Base-by-base conservation (phyloP, 768 basidiomycete genomes). In the Tulasnella sp. region DNA sequence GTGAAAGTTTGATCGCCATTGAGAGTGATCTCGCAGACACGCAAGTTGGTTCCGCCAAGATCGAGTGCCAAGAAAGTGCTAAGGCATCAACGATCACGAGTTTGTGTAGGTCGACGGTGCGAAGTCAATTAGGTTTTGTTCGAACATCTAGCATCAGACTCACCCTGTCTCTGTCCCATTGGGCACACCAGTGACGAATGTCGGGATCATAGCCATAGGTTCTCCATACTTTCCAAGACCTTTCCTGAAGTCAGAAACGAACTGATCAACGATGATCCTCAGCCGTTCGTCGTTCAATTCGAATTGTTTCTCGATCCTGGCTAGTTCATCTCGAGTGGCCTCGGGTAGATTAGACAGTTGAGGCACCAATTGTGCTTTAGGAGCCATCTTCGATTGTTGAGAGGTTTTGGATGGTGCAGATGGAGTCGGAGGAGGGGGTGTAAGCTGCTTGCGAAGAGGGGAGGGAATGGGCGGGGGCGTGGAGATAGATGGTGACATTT, bases 41-140 rank as follows among this genome's bases (percentile, higher is more conserved):
- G 92, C 85, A 99, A 74, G 64, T 99, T 99, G 20, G 95, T 99
- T 50, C 95, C 95, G 34, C 95, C 95, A 16, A 99, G 76, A 70
- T 99, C 93, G 16, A 98, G 74, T 3, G 95, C 92, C 47, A 98
- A 77, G 67, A 95, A 99, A 5, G 90, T 93, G 39, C 91, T 95
- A 59, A 43, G 45, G 39, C 27, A 24, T 10, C 48, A 29, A 52
- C 28, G 37, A 45, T 43, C 29, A 20, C 24, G n/a, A n/a, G n/a
- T n/a, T n/a, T n/a, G n/a, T n/a, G n/a, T n/a, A n/a, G n/a, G n/a
- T n/a, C 12, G 28, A 15, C 15, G 12, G n/a, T 29, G 16, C 12
- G 16, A 7, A 10, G 13, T 47, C 40, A 5, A 28, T 9, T 16
- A 35, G 25, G 31, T 2, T 28, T 29, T 22, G 37, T 6, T 24